These are phyloP conservation scores for Emergomyces orientalis DNA, from an alignment of 2,329 filamentous ascomycete species.

Conservation along the genomic window DNA sequence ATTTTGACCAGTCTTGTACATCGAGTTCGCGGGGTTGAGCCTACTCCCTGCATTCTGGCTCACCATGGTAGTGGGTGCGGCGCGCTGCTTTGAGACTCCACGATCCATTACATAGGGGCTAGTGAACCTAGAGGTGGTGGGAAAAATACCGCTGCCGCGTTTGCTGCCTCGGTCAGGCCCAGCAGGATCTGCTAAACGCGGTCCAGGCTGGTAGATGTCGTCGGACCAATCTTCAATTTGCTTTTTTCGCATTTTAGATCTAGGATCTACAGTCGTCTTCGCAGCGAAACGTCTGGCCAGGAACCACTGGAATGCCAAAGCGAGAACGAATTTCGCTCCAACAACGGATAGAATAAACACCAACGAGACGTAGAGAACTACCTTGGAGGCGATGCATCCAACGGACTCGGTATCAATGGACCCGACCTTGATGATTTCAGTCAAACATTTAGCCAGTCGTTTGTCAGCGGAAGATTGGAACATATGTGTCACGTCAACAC, in stretches of 20 bases:
- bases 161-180: conserved; percentile 67
- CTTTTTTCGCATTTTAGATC: conserved; percentile 73
- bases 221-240: conserved; percentile 98
- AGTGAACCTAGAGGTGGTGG: conserved; percentile 89
- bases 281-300: conserved; percentile 78
- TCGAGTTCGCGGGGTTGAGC: conserved; percentile 51
- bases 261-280: conserved; percentile 73
- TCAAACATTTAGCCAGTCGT: conserved; percentile 72
- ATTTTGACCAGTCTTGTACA: conserved; percentile 56
- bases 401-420: conserved; percentile 93
- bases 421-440: conserved; percentile 91
- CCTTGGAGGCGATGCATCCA: conserved; percentile 93
- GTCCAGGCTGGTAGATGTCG: conserved; percentile 88
- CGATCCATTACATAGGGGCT: conserved; percentile 74
- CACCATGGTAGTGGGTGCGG: conserved; percentile 83
- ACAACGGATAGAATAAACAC: conserved; percentile 89
- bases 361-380: conserved; percentile 89
- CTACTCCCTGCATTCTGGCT: conserved; percentile 72
- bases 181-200: conserved; percentile 66
- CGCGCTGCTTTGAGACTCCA: conserved; percentile 42
- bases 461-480: conserved; percentile 75
- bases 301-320: conserved; percentile 93
- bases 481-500: conserved; percentile 79
- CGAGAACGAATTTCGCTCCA: conserved; percentile 73
- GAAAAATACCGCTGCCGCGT: conserved; percentile 73